Evolutionary conservation across 768 basidiomycete species (phyloP).

Genomic region (Termitomyces sp.): DNA sequence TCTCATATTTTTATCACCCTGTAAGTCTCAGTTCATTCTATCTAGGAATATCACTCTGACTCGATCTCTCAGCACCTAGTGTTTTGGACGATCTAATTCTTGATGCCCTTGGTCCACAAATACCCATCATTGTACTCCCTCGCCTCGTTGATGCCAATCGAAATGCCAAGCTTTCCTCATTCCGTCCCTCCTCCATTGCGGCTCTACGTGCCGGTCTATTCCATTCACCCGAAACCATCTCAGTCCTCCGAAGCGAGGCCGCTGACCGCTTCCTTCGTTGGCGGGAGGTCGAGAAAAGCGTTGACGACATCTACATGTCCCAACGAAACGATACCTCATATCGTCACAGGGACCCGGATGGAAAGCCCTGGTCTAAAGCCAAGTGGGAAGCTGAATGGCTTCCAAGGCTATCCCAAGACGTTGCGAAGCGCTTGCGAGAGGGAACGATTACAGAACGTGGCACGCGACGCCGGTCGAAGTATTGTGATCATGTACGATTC

Average conservation of each 20-base stretch:
- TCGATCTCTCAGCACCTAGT: constrained; percentile 22
- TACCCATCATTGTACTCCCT: constrained; percentile 54
- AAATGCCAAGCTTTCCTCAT: constrained; percentile 42
- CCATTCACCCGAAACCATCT: constrained; percentile 56
- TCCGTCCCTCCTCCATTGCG: constrained; percentile 44
- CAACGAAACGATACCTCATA: constrained; percentile 19
- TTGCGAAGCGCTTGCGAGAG: constrained; percentile 44
- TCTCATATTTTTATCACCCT: constrained; percentile 45
- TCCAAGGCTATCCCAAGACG: constrained; percentile 51
- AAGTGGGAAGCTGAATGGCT: constrained; percentile 69
- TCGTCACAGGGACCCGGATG: constrained; percentile 11
- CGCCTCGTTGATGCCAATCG: constrained; percentile 26
- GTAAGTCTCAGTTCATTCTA: constrained; percentile 25
- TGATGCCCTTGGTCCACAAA: constrained; percentile 41
- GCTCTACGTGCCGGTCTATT: constrained; percentile 58
- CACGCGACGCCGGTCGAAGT: background rate
- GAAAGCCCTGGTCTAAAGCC: constrained; percentile 48
- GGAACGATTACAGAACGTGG: constrained; percentile 21
- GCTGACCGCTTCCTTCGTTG: constrained; percentile 66
- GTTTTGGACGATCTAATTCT: constrained; percentile 41
- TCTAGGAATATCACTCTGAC: constrained; percentile 4
- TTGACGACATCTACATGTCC: constrained; percentile 32
- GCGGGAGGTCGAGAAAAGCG: constrained; percentile 62
- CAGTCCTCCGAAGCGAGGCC: constrained; percentile 54
- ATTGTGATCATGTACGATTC: background rate